Percentiles rank a stretch among this genome's conserved stretches.
Conservation (phyloP, 2,329 filamentous ascomycete species). For the Fusarium agapanthi region DNA sequence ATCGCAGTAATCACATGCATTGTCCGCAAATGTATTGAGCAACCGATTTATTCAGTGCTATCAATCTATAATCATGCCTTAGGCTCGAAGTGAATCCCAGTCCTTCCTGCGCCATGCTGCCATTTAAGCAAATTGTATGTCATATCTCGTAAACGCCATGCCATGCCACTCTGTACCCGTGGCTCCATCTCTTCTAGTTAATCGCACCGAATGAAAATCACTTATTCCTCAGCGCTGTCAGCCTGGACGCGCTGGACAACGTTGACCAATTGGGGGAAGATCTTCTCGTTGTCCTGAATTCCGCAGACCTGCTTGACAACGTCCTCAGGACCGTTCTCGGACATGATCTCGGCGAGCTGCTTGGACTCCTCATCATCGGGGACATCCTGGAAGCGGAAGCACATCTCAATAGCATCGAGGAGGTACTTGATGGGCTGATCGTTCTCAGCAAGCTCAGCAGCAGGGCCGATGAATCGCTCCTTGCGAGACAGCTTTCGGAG, state of each 20-base stretch:
- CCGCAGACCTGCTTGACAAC: slow-evolving; percentile 85
- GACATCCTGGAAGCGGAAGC: slow-evolving; percentile 94
- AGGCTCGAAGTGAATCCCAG: slow-evolving; percentile 18
- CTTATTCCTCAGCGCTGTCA: slow-evolving; percentile 59
- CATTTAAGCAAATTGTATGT: slow-evolving; percentile 23
- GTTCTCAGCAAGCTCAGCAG: slow-evolving; percentile 85
- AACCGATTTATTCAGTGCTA: slow-evolving; percentile 29
- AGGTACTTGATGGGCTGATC: slow-evolving; percentile 78
- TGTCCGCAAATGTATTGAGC: neutral
- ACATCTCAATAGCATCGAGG: slow-evolving; percentile 86
- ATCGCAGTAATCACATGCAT: neutral
- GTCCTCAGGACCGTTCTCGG: slow-evolving; percentile 74
- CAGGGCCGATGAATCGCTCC: slow-evolving; percentile 95
- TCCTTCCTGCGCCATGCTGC: slow-evolving; percentile 41
- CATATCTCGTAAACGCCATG: slow-evolving; percentile 41
- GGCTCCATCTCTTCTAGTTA: slow-evolving; percentile 21
- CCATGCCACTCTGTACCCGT: slow-evolving; percentile 17
- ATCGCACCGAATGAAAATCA: neutral
- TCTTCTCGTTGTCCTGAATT: slow-evolving; percentile 77
- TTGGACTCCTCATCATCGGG: slow-evolving; percentile 89
- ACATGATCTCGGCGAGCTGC: slow-evolving; percentile 87
- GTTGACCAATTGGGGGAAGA: slow-evolving; percentile 78
- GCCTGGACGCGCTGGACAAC: slow-evolving; percentile 86
- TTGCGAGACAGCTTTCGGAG: slow-evolving; percentile 93
- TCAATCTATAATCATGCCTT: slow-evolving; percentile 31